phyloP scores from a whole-genome alignment of 495 filamentous ascomycete genomes.

The Aspergillus campestris region DNA sequence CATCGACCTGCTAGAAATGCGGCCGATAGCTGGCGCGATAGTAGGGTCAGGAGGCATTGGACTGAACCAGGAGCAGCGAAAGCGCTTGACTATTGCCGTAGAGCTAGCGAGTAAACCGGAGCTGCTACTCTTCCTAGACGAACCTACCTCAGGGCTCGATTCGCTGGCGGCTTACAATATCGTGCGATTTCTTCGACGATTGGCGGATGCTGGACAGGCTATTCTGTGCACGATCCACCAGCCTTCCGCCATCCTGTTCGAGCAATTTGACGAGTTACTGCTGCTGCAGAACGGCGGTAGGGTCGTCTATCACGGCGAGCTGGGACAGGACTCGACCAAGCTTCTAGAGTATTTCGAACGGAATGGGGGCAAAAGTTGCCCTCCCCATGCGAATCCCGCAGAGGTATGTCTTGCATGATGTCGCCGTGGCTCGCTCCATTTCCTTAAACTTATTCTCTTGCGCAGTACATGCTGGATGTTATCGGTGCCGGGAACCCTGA shows the following conservation, averaged over 20 bases:
- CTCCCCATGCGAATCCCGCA: conserved; percentile 51
- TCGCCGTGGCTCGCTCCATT: neutral
- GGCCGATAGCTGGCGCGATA: conserved; percentile 44
- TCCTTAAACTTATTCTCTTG: neutral
- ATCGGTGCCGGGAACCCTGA: conserved; percentile 58
- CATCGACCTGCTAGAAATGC: conserved; percentile 53
- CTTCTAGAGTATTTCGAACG: conserved; percentile 57
- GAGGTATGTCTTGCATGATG: conserved; percentile 28
- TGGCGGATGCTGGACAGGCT: conserved; percentile 61
- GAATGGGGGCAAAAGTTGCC: conserved; percentile 53
- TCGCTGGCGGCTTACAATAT: conserved; percentile 58
- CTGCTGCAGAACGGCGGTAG: conserved; percentile 62
- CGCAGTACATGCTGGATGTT: conserved; percentile 55
- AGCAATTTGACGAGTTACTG: conserved; percentile 65
- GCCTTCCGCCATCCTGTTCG: conserved; percentile 63
- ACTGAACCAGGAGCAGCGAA: conserved; percentile 53
- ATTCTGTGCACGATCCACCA: conserved; percentile 79
- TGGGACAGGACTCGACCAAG: conserved; percentile 44
- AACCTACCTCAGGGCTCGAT: conserved; percentile 71
- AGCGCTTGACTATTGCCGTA: conserved; percentile 59
- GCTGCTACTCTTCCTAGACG: conserved; percentile 64
- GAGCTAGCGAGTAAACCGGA: conserved; percentile 61
- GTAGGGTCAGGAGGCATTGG: conserved; percentile 47
- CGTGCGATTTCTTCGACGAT: conserved; percentile 53
- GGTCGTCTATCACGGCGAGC: conserved; percentile 61